Percentiles rank a stretch among this genome's conserved stretches.
Conservation (phyloP, 306 rosid genomes). For the Vigna nakashimae region DNA sequence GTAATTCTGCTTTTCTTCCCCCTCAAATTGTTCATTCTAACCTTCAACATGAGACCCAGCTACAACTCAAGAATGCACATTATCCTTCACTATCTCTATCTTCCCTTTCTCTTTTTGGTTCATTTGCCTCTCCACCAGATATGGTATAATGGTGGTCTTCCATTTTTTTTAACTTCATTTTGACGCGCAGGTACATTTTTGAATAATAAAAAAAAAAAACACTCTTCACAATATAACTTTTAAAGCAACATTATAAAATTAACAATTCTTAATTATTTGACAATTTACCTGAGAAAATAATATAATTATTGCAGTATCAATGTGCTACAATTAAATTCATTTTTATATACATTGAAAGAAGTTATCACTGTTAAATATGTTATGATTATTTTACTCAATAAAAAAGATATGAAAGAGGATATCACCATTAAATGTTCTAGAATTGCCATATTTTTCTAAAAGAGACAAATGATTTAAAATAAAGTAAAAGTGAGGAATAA, state of each 20-base stretch:
- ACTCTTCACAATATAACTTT: too few species aligned
- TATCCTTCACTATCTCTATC: constrained; percentile 1
- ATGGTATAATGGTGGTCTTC: too few species aligned
- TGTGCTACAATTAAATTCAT: too few species aligned
- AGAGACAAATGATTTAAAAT: not conserved
- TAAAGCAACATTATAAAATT: too few species aligned
- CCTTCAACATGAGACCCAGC: not conserved
- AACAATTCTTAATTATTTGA: too few species aligned
- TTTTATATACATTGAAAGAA: not conserved
- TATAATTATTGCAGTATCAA: too few species aligned
- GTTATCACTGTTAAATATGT: not conserved
- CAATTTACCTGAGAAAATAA: too few species aligned
- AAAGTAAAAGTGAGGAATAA: not conserved
- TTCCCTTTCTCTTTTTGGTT: constrained; percentile 1
- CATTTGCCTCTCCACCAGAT: constrained; percentile 10
- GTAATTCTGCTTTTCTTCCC: constrained; percentile 46
- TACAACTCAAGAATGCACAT: not conserved
- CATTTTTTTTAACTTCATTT: too few species aligned
- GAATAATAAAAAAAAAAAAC: too few species aligned
- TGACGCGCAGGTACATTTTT: too few species aligned
- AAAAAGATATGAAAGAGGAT: not conserved
- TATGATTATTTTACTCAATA: too few species aligned
- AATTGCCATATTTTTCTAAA: not conserved
- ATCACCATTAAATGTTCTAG: too few species aligned
- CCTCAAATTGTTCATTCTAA: constrained; percentile 8